Evolutionary conservation across 2,329 filamentous ascomycete genomes (phyloP).

Genomic region (Colletotrichum sp.): DNA sequence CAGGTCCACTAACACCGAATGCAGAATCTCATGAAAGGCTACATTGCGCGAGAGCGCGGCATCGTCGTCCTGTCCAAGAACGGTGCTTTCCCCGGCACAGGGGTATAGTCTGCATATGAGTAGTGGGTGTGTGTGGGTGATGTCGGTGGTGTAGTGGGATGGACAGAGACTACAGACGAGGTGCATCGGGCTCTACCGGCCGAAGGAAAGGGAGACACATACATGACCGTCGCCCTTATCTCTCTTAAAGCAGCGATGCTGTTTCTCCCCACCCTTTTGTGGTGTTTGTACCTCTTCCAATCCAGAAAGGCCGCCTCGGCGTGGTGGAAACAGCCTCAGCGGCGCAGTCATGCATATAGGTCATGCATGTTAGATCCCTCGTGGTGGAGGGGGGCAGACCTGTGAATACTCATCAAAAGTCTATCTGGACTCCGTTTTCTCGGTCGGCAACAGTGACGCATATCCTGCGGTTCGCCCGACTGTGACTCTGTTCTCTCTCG

Average conservation of each 20-base stretch:
- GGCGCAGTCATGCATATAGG: neutral
- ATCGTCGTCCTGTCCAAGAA: conserved; percentile 93
- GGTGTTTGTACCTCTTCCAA: neutral
- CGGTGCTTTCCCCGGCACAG: conserved; percentile 92
- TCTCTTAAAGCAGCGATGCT: neutral
- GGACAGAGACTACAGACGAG: neutral
- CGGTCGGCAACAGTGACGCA: neutral
- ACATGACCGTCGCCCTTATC: neutral
- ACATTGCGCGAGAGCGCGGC: conserved; percentile 88
- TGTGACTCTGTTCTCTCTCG: neutral
- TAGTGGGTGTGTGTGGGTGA: neutral
- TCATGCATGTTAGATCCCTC: neutral
- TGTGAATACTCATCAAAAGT: neutral
- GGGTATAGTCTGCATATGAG: conserved; percentile 48
- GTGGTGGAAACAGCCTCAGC: neutral
- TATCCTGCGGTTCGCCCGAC: neutral
- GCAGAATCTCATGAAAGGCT: conserved; percentile 95
- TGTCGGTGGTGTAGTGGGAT: neutral
- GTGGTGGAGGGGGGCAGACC: neutral
- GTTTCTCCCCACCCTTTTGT: neutral
- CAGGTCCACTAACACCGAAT: conserved; percentile 37
- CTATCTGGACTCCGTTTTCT: neutral
- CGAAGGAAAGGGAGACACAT: neutral
- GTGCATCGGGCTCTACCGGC: neutral
- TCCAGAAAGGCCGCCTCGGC: neutral